Conservation (phyloP, 2,329 filamentous ascomycete genomes). For the Talaromyces sp. region DNA sequence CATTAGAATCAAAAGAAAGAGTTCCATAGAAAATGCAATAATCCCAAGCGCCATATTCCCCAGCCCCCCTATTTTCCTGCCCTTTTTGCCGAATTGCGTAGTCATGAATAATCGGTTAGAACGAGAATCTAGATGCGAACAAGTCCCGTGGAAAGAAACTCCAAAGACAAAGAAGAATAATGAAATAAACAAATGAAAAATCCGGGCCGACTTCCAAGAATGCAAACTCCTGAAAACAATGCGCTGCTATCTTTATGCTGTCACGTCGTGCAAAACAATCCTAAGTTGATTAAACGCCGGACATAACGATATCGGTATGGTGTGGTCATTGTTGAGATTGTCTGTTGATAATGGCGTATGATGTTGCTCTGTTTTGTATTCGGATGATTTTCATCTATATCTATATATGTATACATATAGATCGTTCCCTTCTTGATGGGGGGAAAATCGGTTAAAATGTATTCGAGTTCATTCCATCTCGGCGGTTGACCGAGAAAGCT, state of each 20-base stretch:
- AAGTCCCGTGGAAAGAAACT: not conserved
- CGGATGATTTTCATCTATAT: no score
- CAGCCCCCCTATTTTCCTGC: not conserved
- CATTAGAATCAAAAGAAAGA: not conserved
- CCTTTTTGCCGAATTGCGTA: conserved; percentile 4
- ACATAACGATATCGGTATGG: not conserved
- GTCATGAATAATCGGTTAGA: not conserved
- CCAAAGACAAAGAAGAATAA: not conserved
- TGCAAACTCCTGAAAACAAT: conserved; percentile 8
- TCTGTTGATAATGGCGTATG: not conserved
- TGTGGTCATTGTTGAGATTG: not conserved
- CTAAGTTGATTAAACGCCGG: conserved; percentile 3
- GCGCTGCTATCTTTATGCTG: conserved; percentile 4
- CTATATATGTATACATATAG: not conserved
- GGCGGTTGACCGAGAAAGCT: conserved; percentile 18
- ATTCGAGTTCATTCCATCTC: not conserved
- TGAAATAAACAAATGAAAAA: conserved; percentile 6
- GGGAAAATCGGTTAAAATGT: not conserved
- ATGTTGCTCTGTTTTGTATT: not conserved
- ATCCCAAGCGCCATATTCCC: not conserved
- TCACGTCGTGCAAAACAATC: not conserved
- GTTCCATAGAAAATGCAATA: not conserved
- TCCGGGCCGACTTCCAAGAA: not conserved
- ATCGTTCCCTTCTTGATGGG: not conserved
- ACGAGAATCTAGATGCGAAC: conserved; percentile 1